Evolutionary conservation across 2,329 filamentous ascomycete species (phyloP), one percentile per base, ranked within the genome.

Genomic region (Talaromyces sp.): DNA sequence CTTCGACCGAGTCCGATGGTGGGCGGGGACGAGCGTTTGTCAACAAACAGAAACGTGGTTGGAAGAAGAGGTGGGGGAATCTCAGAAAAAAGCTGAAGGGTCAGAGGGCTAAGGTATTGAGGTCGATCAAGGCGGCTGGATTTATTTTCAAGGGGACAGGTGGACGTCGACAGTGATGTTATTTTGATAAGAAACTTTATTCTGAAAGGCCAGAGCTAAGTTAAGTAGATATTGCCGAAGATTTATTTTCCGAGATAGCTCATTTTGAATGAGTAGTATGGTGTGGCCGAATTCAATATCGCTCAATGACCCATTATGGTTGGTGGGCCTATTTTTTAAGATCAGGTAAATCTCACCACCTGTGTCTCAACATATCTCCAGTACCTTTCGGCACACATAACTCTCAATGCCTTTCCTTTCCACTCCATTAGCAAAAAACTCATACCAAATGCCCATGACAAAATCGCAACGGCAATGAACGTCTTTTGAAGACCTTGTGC

Each of bases 351-450:
- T 50, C n/a, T 41, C 45, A 66, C 64, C 54, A 65, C 64, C 64
- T 66, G 64, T n/a, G 64, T 66, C 4, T 67, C 63, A 31, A 67
- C 66, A 60, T 67, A 67, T 59, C 24, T 54, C 66, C 66, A 67
- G 39, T 67, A 67, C 14, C 63, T 47, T 13, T 58, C 45, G 5
- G 63, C 60, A 14, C 33, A 67, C 47, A 58, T 62, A 1, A 33
- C 54, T 24, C 66, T 58, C 8, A 62, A 47, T 37, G 49, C 67
- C 66, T 83, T 83, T 2, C 84, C 84, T 65, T 75, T 85, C 68
- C 77, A 82, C 11, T 85, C 78, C 69, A 86, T 80, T 1, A 80
- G 54, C 11, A 85, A 72, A 69, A 80, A 77, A 14, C 76, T 78
- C 35, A 79, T 70, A 24, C 79, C 75, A 56, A 78, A 76, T 5